These are phyloP conservation scores for Linanthus parryae DNA, from an alignment of 148 eudicot genomes.

Conservation along the genomic window DNA sequence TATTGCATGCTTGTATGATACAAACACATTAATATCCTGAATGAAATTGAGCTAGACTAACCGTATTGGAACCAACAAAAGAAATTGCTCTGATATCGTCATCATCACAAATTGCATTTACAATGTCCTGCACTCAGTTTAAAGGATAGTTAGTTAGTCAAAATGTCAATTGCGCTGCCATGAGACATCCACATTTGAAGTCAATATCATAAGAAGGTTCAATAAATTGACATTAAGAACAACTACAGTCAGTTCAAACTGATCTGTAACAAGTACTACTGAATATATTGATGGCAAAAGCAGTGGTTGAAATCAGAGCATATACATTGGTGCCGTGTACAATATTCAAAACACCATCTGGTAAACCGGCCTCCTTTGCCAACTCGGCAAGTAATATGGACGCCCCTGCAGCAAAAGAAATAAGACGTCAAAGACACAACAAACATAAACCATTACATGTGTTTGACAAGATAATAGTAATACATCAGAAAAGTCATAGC, in stretches of 20 bases:
- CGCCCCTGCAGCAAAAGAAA: conserved; percentile 53
- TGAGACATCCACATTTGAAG: no score
- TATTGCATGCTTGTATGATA: no score
- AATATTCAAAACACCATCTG: conserved; percentile 86
- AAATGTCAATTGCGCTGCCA: no score
- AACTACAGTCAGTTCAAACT: not conserved
- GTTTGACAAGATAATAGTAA: no score
- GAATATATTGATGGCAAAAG: no score
- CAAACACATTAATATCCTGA: no score
- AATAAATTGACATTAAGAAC: not conserved
- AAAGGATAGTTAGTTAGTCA: not conserved
- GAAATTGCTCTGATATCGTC: conserved; percentile 88
- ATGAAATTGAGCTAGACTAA: no score
- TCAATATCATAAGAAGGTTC: no score
- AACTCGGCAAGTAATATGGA: conserved; percentile 86
- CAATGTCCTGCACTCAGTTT: conserved; percentile 56
- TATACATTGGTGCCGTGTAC: conserved; percentile 97
- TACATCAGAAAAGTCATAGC: no score
- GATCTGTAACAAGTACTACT: no score
- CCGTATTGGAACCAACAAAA: conserved; percentile 96
- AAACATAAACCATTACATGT: no score
- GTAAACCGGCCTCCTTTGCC: conserved; percentile 98
- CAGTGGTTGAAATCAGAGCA: conserved; percentile 9
- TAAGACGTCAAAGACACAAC: not conserved
- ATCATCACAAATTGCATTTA: conserved; percentile 95